Evolutionary conservation across 805 yeast species (phyloP), one percentile per base, ranked within the genome.

Genomic region (Metschnikowia koreensis): DNA sequence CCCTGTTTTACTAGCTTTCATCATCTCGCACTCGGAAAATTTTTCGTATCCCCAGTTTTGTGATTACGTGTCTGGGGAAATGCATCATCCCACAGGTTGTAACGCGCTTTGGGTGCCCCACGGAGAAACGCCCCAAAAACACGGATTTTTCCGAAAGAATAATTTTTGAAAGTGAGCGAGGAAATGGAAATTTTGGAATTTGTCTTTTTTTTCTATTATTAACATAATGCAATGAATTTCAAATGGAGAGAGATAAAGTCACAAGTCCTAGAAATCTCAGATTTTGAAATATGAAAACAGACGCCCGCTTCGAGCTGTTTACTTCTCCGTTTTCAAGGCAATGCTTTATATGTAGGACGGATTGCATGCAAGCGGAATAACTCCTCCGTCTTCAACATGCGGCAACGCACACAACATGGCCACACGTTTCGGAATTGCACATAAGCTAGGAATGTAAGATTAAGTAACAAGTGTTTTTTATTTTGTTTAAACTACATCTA

Each of bases 11-110:
- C 40, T 29, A 29, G 6, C 12, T 16, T n/a, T 40, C 38, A 46
- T 17, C 48, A 38, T 39, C 44, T 31, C 48, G 33, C 37, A 29
- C 37, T 38, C 43, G 50, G 41, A 47, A 47, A 47, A 38, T 38
- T 17, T 3, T n/a, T 45, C 42, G 48, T 45, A 38, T 22, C 15
- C 43, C n/a, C 33, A 27, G 22, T 16, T 12, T 7, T 16, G 29
- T 28, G 17, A 13, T 28, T 26, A n/a, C 43, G 34, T 27, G 28
- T 28, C 17, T 28, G 34, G 13, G 43, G 43, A 41, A 15, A 15
- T 41, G 29, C 28, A 28, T 28, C 13, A 8, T n/a, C 22, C n/a
- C n/a, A 12, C 42, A 15, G 13, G 12, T 33, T 17, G 13, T 11
- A 17, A 22, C 43, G 43, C 43, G 43, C 15, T 12, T 26, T 6